Conservation (phyloP, 805 yeast species). For the Martiniozyma abietophila region DNA sequence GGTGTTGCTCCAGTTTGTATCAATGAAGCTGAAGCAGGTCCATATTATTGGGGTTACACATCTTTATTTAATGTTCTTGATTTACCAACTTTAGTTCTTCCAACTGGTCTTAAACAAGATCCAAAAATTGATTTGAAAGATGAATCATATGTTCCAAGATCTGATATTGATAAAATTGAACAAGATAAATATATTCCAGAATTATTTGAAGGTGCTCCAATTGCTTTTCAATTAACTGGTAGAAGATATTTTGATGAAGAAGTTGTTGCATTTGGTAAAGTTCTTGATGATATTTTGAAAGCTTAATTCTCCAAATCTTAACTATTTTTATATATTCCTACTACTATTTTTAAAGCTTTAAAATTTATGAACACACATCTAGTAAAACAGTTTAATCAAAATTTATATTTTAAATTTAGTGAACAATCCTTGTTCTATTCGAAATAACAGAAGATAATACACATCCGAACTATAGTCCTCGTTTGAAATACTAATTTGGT, state of each 20-base stretch:
- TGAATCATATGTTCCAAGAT: constrained; percentile 32
- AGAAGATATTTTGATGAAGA: constrained; percentile 51
- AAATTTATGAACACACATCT: constrained; percentile 4
- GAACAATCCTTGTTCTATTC: no score
- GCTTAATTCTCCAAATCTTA: constrained; percentile 7
- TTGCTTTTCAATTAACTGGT: constrained; percentile 43
- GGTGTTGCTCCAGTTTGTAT: constrained; percentile 66
- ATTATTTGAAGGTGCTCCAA: constrained; percentile 42
- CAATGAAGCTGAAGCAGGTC: constrained; percentile 31
- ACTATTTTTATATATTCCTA: no score
- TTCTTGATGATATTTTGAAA: constrained; percentile 20
- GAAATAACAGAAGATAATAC: no score
- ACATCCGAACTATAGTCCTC: no score
- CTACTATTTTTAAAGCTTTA: neutral
- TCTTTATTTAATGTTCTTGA: constrained; percentile 65
- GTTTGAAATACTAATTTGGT: no score
- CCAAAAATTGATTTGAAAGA: constrained; percentile 39
- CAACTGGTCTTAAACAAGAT: constrained; percentile 54
- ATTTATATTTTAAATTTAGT: no score
- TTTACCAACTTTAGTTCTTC: constrained; percentile 56
- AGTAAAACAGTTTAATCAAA: no score
- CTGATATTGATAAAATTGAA: constrained; percentile 40
- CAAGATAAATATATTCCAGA: constrained; percentile 38
- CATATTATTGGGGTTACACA: constrained; percentile 76
- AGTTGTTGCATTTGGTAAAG: constrained; percentile 32